These are phyloP conservation scores for Vigna nakashimae DNA, from an alignment of 306 rosid genomes.

Conservation along the genomic window DNA sequence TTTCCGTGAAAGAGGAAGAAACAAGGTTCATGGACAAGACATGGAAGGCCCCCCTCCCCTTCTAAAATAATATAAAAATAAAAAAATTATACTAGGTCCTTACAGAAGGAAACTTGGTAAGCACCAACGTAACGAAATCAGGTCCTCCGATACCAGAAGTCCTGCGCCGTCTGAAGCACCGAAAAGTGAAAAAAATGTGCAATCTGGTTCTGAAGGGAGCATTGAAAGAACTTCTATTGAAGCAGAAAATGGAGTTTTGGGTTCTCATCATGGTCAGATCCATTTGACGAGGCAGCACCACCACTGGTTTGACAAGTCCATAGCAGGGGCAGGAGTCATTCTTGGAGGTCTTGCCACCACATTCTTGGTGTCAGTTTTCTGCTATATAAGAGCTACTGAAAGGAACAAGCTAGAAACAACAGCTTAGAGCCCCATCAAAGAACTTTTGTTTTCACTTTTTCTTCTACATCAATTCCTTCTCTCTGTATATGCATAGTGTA, in stretches of 20 bases:
- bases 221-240: slow-evolving; percentile 38
- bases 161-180: slow-evolving; percentile 48
- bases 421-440: too few species aligned
- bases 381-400: slow-evolving; percentile 83
- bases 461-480: slow-evolving; percentile 14
- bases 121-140: slow-evolving; percentile 43
- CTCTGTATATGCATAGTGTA: slow-evolving; percentile 29
- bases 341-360: slow-evolving; percentile 90
- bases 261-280: slow-evolving; percentile 25
- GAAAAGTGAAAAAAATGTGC: slow-evolving; percentile 27
- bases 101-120: slow-evolving; percentile 75
- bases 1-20: too few species aligned
- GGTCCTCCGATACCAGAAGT: slow-evolving; percentile 35
- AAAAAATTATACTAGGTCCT: too few species aligned
- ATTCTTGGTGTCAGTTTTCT: slow-evolving; percentile 67
- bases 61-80: too few species aligned
- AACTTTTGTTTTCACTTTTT: slow-evolving; percentile 1
- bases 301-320: slow-evolving; percentile 66
- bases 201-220: slow-evolving; percentile 24
- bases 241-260: slow-evolving; percentile 32
- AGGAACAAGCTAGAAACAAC: slow-evolving; percentile 49
- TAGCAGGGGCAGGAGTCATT: slow-evolving; percentile 81
- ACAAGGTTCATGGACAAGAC: too few species aligned
- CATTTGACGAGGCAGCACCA: slow-evolving; percentile 49
- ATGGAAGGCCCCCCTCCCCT: too few species aligned